phyloP scores from a whole-genome alignment of 2,329 filamentous ascomycete species.

The Hirsutella rhossiliensis region DNA sequence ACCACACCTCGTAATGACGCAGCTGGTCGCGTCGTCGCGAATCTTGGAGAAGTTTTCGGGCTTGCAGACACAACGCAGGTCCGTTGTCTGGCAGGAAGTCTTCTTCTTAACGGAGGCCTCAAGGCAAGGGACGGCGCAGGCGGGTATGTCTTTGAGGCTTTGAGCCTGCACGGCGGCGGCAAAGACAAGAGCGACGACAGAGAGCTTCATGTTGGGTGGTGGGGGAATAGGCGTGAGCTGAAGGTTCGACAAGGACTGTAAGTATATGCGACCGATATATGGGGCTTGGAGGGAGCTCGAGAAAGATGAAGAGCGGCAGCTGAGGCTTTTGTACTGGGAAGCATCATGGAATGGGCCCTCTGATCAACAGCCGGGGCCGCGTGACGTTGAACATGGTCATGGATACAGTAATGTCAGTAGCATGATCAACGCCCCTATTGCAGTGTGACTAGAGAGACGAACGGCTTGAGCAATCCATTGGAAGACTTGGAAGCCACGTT shows the following conservation, averaged over 20 bases:
- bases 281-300: neutral
- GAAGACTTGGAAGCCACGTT: too few species aligned
- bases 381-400: neutral
- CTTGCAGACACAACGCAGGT: neutral
- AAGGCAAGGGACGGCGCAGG: constrained; percentile 25
- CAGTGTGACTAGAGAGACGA: too few species aligned
- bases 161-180: constrained; percentile 22
- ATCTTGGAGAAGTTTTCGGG: neutral
- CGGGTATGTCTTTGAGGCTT: constrained; percentile 20
- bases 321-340: neutral
- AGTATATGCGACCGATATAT: neutral
- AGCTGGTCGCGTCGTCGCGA: neutral
- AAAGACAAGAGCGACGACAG: constrained; percentile 20
- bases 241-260: neutral
- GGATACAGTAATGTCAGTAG: neutral
- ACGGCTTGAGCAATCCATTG: too few species aligned
- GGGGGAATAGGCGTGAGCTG: neutral
- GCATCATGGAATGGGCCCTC: neutral
- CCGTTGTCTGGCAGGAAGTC: neutral
- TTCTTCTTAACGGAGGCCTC: constrained; percentile 13
- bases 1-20: neutral
- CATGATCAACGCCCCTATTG: too few species aligned
- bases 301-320: neutral
- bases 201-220: constrained; percentile 25
- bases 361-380: neutral